Base-by-base conservation (phyloP, 805 yeast genomes). In the Ogataea neopini region DNA sequence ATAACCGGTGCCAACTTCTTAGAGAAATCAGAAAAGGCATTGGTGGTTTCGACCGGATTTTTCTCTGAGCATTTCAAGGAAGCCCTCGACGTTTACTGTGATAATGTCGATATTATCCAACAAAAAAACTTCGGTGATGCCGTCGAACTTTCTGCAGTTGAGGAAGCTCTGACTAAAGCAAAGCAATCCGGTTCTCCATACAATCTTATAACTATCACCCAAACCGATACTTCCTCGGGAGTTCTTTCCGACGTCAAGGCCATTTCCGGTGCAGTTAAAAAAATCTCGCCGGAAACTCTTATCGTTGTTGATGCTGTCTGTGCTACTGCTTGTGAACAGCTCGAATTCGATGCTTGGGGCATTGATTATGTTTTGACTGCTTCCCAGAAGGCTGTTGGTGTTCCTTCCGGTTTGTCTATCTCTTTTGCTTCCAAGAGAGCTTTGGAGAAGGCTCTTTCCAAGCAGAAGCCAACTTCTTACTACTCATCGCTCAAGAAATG, bases 141-240 rank as follows among this genome's bases (percentile, higher is more conserved):
- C 29, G 88, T 88, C 15, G 77, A 85, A 25, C 63, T 80, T 19
- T 75, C 68, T 2, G 66, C 71, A 41, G 70, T 91, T 37, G 85
- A 82, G 62, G 63, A 70, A 9, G 77, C 81, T 48, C 75, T 91
- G 64, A 62, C 68, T 49, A 46, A 66, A 7, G 73, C 75, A 44
- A 68, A 72, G 50, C 40, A 28, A 3, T 36, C 49, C 15, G 52
- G 48, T 17, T 46, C 47, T 15, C 55, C 57, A 22, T 92, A 86
- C 72, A 65, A 78, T 53, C 77, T 87, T 44, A 76, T 92, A 58
- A 88, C 96, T 40, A 78, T 91, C 60, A 92, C 97, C 35, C 98
- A 92, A 59, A 97, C 94, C 32, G 99, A 94, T 68, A 94, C 98
- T 38, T 89, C 97, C 1, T 89, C 97, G 29, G 96, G 96, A n/a